Evolutionary conservation across 202 grass and related monocot genomes (phyloP).

Genomic region (Digitaria exilis): DNA sequence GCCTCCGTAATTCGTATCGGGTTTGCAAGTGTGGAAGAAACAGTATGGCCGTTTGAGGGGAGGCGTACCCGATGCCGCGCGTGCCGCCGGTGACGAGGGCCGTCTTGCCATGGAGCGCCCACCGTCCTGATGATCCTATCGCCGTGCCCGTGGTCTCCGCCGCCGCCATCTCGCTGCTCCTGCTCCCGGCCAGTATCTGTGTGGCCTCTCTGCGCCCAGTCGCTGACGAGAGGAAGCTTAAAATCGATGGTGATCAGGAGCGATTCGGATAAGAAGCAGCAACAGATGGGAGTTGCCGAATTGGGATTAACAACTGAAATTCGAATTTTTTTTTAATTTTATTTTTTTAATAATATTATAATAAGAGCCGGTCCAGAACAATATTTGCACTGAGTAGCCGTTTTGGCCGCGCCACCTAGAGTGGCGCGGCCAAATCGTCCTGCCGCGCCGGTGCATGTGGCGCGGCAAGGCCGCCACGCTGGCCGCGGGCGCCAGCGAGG

Average conservation of each 20-base stretch:
- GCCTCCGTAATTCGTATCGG: not conserved
- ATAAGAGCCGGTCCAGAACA: too few species aligned
- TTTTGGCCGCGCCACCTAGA: too few species aligned
- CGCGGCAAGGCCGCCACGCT: too few species aligned
- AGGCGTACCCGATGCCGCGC: conserved; percentile 69
- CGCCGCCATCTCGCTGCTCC: conserved; percentile 24
- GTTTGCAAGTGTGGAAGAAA: not conserved
- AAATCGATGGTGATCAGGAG: not conserved
- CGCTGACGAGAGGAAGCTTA: not conserved
- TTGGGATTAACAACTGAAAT: too few species aligned
- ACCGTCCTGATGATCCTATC: conserved; percentile 37
- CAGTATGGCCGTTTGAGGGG: not conserved
- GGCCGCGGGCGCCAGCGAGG: too few species aligned
- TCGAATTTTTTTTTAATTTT: too few species aligned
- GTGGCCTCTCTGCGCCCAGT: not conserved
- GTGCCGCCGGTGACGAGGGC: conserved; percentile 80
- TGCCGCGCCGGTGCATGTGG: too few species aligned
- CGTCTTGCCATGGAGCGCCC: conserved; percentile 65
- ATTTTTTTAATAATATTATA: too few species aligned
- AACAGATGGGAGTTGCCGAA: too few species aligned
- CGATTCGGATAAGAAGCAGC: not conserved
- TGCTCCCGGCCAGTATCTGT: not conserved
- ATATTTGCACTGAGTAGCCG: too few species aligned
- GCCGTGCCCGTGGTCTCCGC: conserved; percentile 10
- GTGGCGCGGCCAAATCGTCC: too few species aligned